These are phyloP conservation scores for Carex sylvatica DNA, from an alignment of 202 grass and related monocot genomes.

Conservation along the genomic window DNA sequence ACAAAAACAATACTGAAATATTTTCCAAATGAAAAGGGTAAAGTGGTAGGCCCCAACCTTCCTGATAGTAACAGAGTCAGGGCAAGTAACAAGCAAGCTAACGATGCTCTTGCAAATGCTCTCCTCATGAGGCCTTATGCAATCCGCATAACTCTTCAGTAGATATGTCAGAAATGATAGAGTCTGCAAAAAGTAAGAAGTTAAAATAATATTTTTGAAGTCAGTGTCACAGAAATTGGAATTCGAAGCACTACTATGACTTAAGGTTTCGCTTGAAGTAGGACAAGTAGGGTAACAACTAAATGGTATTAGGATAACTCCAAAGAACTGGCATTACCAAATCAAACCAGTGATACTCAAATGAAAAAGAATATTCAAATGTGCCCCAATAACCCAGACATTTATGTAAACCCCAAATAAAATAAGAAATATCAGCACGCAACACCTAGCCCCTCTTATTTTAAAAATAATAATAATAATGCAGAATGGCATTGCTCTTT, in stretches of 20 bases:
- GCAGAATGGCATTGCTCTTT: not conserved
- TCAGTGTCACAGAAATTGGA: constrained; percentile 14
- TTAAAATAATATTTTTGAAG: not conserved
- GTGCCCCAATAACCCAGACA: not conserved
- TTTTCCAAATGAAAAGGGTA: not conserved
- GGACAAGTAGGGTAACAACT: not conserved
- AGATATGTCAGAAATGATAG: constrained; percentile 90
- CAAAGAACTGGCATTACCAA: not conserved
- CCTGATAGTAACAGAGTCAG: constrained; percentile 93
- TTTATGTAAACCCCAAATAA: not conserved
- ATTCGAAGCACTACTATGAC: not conserved
- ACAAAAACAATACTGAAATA: not conserved
- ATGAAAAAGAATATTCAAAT: not conserved
- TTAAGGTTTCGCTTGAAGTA: not conserved
- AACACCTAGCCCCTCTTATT: not conserved
- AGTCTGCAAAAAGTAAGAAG: constrained; percentile 50
- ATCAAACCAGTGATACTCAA: not conserved
- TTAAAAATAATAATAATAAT: not conserved
- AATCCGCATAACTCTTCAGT: constrained; percentile 94
- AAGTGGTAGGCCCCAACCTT: constrained; percentile 48
- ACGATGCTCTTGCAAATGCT: constrained; percentile 99
- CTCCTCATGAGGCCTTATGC: constrained; percentile 88
- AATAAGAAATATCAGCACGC: not conserved
- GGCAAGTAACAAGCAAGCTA: constrained; percentile 94
- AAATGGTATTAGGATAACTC: not conserved